phyloP scores from a whole-genome alignment of 2,329 filamentous ascomycete genomes.

The Alternaria incomplexa region DNA sequence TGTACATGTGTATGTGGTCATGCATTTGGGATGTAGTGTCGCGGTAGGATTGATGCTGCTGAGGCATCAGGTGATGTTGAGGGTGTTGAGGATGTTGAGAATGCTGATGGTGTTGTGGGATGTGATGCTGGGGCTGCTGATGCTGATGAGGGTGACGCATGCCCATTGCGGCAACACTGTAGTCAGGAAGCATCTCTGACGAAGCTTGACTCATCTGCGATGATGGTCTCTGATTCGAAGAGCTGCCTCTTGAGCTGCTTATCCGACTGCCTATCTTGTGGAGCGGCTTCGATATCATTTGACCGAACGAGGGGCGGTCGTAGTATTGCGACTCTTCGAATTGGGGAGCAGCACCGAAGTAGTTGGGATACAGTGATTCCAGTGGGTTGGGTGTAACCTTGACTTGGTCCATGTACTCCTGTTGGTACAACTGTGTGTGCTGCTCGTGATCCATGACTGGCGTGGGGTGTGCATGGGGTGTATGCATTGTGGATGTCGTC shows the following conservation, averaged over 20 bases:
- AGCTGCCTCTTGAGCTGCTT: slow-evolving; percentile 29
- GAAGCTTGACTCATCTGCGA: slow-evolving; percentile 30
- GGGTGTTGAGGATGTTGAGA: slow-evolving; percentile 13
- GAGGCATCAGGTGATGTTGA: slow-evolving; percentile 32
- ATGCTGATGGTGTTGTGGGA: slow-evolving; percentile 22
- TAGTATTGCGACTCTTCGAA: slow-evolving; percentile 48
- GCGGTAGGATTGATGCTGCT: slow-evolving; percentile 25
- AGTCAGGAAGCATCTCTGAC: slow-evolving; percentile 32
- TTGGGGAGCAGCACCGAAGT: slow-evolving; percentile 42
- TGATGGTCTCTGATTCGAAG: slow-evolving; percentile 29
- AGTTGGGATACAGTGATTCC: slow-evolving; percentile 42
- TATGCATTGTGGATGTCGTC: slow-evolving; percentile 20
- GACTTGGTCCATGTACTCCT: slow-evolving; percentile 37
- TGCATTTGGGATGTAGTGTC: slow-evolving; percentile 26
- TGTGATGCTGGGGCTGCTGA: slow-evolving; percentile 19
- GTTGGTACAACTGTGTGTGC: slow-evolving; percentile 22
- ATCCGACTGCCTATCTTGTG: slow-evolving; percentile 41
- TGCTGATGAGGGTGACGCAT: slow-evolving; percentile 29
- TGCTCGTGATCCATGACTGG: slow-evolving; percentile 29
- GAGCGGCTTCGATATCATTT: slow-evolving; percentile 43
- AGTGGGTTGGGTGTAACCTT: slow-evolving; percentile 40
- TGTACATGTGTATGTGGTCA: slow-evolving; percentile 32
- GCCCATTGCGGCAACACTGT: slow-evolving; percentile 23
- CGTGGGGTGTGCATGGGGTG: slow-evolving; percentile 24
- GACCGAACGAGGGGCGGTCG: slow-evolving; percentile 43